Percentiles rank a stretch among this genome's conserved stretches.
Evolutionary conservation across 768 basidiomycete species (phyloP).

Genomic region (Mycena polygramma): DNA sequence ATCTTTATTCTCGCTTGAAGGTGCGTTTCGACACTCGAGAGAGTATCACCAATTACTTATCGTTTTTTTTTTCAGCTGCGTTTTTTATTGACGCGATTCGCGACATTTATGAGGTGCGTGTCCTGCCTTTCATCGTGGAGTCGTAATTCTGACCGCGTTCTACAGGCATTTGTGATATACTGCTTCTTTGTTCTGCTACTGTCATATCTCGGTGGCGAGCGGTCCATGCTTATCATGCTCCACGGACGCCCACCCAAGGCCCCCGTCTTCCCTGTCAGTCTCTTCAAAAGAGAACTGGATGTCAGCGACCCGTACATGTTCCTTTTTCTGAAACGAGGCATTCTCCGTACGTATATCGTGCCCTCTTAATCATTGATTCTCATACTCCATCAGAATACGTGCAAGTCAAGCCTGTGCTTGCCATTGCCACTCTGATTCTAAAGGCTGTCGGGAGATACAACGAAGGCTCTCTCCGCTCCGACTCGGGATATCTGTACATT

Average conservation of each 20-base stretch:
- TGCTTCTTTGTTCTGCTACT: constrained; percentile 89
- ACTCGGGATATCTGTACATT: constrained; percentile 93
- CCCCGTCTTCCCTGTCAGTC: constrained; percentile 86
- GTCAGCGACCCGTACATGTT: constrained; percentile 96
- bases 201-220: constrained; percentile 91
- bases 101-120: constrained; percentile 93
- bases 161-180: constrained; percentile 93
- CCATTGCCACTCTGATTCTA: constrained; percentile 84
- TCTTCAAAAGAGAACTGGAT: constrained; percentile 91
- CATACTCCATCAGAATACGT: constrained; percentile 84
- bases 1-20: constrained; percentile 90
- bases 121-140: neutral
- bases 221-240: constrained; percentile 90
- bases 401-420: constrained; percentile 93
- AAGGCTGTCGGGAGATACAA: constrained; percentile 90
- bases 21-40: neutral
- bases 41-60: neutral
- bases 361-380: constrained; percentile 1
- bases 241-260: constrained; percentile 92
- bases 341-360: constrained; percentile 75
- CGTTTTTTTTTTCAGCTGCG: constrained; percentile 63
- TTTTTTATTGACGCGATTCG: constrained; percentile 96
- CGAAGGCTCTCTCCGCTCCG: constrained; percentile 87
- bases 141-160: neutral
- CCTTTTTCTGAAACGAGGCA: constrained; percentile 93